These are phyloP conservation scores for Chamaecrista fasciculata DNA, from an alignment of 306 rosid genomes.

Conservation along the genomic window DNA sequence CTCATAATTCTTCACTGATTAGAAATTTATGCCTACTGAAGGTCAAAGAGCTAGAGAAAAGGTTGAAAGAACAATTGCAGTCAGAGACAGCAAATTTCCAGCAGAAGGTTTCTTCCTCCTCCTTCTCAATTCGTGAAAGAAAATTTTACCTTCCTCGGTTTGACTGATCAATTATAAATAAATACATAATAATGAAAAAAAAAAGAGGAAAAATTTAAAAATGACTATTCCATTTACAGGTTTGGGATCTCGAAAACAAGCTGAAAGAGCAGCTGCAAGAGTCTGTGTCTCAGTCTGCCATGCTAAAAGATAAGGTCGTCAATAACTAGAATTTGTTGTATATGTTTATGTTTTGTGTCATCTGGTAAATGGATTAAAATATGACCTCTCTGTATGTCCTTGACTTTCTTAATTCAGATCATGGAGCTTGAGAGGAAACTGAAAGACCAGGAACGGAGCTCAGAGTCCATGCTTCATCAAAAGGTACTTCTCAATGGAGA, in stretches of 20 bases:
- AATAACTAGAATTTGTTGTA: slow-evolving; percentile 8
- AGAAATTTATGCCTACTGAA: slow-evolving; percentile 29
- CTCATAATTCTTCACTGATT: slow-evolving; percentile 21
- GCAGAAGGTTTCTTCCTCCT: slow-evolving; percentile 53
- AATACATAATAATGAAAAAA: neutral
- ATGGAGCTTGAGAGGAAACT: slow-evolving; percentile 69
- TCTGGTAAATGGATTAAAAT: slow-evolving; percentile 11
- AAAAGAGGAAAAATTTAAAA: neutral
- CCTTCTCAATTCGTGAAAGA: neutral
- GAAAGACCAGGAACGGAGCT: slow-evolving; percentile 57
- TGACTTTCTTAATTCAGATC: slow-evolving; percentile 46
- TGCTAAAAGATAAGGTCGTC: slow-evolving; percentile 67
- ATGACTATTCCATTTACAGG: slow-evolving; percentile 38
- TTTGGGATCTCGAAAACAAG: slow-evolving; percentile 67
- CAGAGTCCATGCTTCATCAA: slow-evolving; percentile 52
- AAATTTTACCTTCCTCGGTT: neutral
- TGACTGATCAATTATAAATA: slow-evolving; percentile 2
- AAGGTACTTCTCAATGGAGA: slow-evolving; percentile 43
- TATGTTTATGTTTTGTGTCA: neutral
- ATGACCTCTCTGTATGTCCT: neutral
- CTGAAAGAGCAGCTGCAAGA: slow-evolving; percentile 64
- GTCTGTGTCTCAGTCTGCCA: slow-evolving; percentile 53
- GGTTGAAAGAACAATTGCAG: slow-evolving; percentile 58
- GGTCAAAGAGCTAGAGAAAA: slow-evolving; percentile 77
- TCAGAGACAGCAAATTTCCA: slow-evolving; percentile 54